These are phyloP conservation scores for Orbilia quercus DNA, from an alignment of 2,329 filamentous ascomycete species.

Conservation along the genomic window DNA sequence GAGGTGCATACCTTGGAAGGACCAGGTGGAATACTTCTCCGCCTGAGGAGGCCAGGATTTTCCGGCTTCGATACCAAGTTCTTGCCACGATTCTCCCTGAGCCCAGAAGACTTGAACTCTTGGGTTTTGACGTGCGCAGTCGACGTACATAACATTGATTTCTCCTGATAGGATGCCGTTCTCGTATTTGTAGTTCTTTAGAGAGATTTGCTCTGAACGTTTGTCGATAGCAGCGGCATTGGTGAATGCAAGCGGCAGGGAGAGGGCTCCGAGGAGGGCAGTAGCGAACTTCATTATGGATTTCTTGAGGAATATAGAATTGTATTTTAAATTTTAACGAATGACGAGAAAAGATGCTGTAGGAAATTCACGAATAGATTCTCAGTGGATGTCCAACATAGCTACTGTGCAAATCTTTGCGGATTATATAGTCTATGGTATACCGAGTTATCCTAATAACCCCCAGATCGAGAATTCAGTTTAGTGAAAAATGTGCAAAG, in stretches of 20 bases:
- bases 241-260: constrained; percentile 1
- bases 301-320: neutral
- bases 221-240: neutral
- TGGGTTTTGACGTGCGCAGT: constrained; percentile 16
- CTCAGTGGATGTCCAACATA: too few relatives aligned
- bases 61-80: constrained; percentile 9
- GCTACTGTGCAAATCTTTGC: too few relatives aligned
- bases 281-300: constrained; percentile 14
- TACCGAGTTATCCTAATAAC: too few relatives aligned
- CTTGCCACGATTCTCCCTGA: constrained; percentile 22
- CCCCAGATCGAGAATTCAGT: too few relatives aligned
- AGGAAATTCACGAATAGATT: too few relatives aligned
- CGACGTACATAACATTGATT: constrained; percentile 6
- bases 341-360: too few relatives aligned
- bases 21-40: neutral
- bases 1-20: constrained; percentile 8
- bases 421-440: too few relatives aligned
- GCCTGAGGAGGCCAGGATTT: neutral
- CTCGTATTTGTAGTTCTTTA: constrained; percentile 17
- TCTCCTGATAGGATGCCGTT: constrained; percentile 14
- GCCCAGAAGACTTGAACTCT: constrained; percentile 30
- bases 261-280: constrained; percentile 3
- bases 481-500: too few relatives aligned
- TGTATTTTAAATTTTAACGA: too few relatives aligned
- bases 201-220: constrained; percentile 10